Evolutionary conservation across 1,284 basidiomycete genomes (phyloP).

Genomic region (Ceratobasidium sp.): DNA sequence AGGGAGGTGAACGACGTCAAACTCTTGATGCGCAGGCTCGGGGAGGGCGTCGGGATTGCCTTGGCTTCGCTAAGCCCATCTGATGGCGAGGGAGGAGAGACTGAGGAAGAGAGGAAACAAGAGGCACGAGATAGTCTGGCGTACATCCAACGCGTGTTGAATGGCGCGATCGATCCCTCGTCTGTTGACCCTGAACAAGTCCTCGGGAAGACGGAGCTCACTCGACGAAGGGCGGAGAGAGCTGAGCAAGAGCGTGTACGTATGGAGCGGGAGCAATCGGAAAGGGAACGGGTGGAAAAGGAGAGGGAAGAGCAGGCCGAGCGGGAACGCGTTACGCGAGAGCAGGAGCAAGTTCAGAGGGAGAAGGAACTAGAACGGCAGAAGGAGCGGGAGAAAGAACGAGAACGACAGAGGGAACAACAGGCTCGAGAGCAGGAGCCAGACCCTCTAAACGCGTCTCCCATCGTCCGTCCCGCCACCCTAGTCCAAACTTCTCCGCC

Average conservation of each 20-base stretch:
- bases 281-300: constrained; percentile 1
- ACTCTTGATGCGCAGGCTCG: constrained; percentile 67
- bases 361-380: constrained; percentile 6
- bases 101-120: constrained; percentile 62
- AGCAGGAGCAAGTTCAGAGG: constrained; percentile 7
- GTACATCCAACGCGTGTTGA: constrained; percentile 76
- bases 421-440: constrained; percentile 6
- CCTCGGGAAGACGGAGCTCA: constrained; percentile 2
- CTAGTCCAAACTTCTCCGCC: constrained; percentile 30
- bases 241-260: not conserved
- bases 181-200: constrained; percentile 17
- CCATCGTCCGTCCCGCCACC: constrained; percentile 17
- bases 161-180: not conserved
- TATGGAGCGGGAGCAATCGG: not conserved
- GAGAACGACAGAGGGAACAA: not conserved
- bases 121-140: constrained; percentile 77
- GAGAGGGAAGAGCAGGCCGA: constrained; percentile 26
- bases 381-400: constrained; percentile 19
- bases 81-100: constrained; percentile 61
- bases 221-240: constrained; percentile 5
- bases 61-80: constrained; percentile 72
- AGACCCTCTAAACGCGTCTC: constrained; percentile 32
- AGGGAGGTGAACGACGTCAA: constrained; percentile 65
- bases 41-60: constrained; percentile 74
- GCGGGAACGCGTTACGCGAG: not conserved